Percentiles rank a stretch among this genome's conserved stretches.
phyloP scores from a whole-genome alignment of 2,329 filamentous ascomycete species.

The Penicillium sp. region DNA sequence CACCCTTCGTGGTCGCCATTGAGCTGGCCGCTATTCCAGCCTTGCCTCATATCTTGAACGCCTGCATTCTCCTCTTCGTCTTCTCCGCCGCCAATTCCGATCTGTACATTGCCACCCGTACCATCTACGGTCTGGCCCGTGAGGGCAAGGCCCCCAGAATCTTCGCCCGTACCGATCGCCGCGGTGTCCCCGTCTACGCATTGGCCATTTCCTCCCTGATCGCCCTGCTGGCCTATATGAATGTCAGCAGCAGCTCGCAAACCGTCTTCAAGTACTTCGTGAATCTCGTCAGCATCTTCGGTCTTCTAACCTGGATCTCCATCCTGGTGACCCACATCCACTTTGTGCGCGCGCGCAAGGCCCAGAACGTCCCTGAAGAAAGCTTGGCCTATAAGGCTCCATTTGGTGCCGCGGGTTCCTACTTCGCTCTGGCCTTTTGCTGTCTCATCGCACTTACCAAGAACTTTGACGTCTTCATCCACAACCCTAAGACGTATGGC shows the following conservation, averaged over 20 bases:
- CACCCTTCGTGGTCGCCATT: constrained; percentile 73
- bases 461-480: constrained; percentile 71
- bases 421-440: constrained; percentile 65
- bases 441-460: constrained; percentile 73
- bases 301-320: constrained; percentile 64
- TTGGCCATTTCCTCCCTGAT: constrained; percentile 60
- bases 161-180: constrained; percentile 66
- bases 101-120: constrained; percentile 70
- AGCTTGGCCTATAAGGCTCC: constrained; percentile 64
- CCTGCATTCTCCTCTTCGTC: constrained; percentile 69
- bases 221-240: constrained; percentile 66
- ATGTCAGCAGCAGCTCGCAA: constrained; percentile 56
- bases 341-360: constrained; percentile 61
- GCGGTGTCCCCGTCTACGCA: constrained; percentile 66
- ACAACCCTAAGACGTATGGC: constrained; percentile 42
- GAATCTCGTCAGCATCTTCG: constrained; percentile 65
- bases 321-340: constrained; percentile 65
- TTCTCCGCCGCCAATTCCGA: constrained; percentile 75
- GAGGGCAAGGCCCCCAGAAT: constrained; percentile 69
- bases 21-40: constrained; percentile 58
- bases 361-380: constrained; percentile 56
- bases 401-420: constrained; percentile 66
- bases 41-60: constrained; percentile 68
- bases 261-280: constrained; percentile 63
- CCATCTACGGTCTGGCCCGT: constrained; percentile 67